Percentiles rank a stretch among this genome's conserved stretches.
Conservation (phyloP, 2,329 filamentous ascomycete genomes). For the Hypoxylon sp. region DNA sequence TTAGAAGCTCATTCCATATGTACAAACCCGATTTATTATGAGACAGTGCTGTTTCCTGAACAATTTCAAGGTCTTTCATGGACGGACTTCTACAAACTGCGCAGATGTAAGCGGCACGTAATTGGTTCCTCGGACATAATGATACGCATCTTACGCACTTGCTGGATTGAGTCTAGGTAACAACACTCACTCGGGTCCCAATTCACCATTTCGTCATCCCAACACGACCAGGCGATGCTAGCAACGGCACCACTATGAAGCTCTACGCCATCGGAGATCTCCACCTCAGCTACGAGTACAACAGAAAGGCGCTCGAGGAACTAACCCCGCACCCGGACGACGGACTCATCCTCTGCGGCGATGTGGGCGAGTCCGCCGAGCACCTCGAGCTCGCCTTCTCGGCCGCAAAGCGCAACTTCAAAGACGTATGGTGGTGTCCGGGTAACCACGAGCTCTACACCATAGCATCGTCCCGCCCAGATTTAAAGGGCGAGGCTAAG, state of each 20-base stretch:
- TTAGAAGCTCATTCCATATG: not conserved
- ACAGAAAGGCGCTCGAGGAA: conserved; percentile 52
- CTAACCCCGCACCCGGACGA: conserved; percentile 56
- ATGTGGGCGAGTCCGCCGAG: conserved; percentile 57
- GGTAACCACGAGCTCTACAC: conserved; percentile 73
- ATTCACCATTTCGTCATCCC: conserved; percentile 15
- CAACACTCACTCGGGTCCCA: conserved; percentile 6
- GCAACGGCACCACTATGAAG: conserved; percentile 45
- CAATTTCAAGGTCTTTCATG: conserved; percentile 5
- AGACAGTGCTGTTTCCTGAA: not conserved
- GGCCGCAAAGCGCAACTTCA: conserved; percentile 53
- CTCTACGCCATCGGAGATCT: conserved; percentile 59
- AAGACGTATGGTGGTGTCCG: conserved; percentile 68
- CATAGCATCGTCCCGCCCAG: conserved; percentile 54
- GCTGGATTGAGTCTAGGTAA: conserved; percentile 13
- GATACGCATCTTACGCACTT: conserved; percentile 17
- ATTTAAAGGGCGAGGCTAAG: conserved; percentile 65
- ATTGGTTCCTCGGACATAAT: conserved; percentile 35
- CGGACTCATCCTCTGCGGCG: conserved; percentile 57
- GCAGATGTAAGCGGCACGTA: conserved; percentile 25
- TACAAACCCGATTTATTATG: not conserved
- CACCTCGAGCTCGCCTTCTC: conserved; percentile 57
- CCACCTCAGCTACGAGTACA: conserved; percentile 56
- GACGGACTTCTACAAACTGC: conserved; percentile 2
- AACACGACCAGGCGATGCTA: conserved; percentile 10